Evolutionary conservation across 805 yeast genomes (phyloP), one percentile per base, ranked within the genome.

Genomic region (Candida tibetensis): DNA sequence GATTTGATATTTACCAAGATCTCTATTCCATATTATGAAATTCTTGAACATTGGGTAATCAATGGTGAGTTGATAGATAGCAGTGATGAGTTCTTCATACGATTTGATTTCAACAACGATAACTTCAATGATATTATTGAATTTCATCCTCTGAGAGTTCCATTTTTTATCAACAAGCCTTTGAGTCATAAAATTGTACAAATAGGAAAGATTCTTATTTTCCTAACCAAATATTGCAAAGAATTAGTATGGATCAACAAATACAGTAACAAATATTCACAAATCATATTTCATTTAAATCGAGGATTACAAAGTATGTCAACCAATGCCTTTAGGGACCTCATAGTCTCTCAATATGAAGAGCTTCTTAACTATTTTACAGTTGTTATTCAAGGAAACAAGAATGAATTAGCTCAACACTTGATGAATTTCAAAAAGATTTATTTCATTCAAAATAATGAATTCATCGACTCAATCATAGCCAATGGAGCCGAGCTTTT

Each of bases 371-470:
- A 71, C 23, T 76, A 68, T 42, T 68, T 85, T 33, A 74, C 79
- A 16, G 43, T 58, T 8, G 55, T 77, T 2, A 49, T 89, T 2
- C 67, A 74, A 36, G 61, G 63, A 2, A 34, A 47, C 5, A 76
- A 79, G 42, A 74, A 70, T 47, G 60, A 71, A 28, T 57, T 82
- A 26, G 60, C 65, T 28, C 59, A 65, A 8, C 87, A 85, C 46
- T 55, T 91, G n/a, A 53, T 57, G 4, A 81, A 80, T 31, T 64
- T 86, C 39, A 82, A 83, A 44, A 76, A 76, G 42, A 77, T 82
- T 41, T 64, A 89, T 49, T 58, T 93, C 29, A 79, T 86, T 70
- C 77, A 81, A 4, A 78, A 76, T 39, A 87, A 91, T n/a, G 96
- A 91, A 55, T 84, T 91, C 44, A 78, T 85, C n/a, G 81, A 85